Base-by-base conservation (phyloP, 2,329 filamentous ascomycete genomes). In the Phaeosphaeria sp. region DNA sequence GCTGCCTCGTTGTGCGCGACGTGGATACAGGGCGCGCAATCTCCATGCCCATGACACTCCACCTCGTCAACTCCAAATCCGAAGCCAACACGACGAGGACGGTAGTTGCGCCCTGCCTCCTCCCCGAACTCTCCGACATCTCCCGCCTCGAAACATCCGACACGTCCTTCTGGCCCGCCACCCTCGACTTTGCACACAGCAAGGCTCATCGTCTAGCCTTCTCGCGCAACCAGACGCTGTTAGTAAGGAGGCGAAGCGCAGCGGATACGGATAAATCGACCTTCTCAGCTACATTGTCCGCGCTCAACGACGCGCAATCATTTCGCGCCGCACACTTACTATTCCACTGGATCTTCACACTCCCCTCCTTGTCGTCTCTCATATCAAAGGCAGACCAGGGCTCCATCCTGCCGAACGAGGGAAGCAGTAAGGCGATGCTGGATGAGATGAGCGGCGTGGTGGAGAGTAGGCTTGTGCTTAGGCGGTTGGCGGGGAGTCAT, bases 1-100 rank as follows among this genome's bases (percentile, higher is more conserved):
- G 96, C 51, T 98, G 94, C 73, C 85, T 99, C 0, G 87, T 99
- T 0, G 87, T 92, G 18, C 91, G 94, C 60, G 95, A 99, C 66
- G 86, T 95, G 2, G 89, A 95, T 57, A 96, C 92, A 0, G 88
- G 90, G 42, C 88, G 92, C 44, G 91, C 93, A 0, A 86, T 97
- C 49, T 86, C 88, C 7, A 85, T 93, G 2, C 87, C 91, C 0
- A 83, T 97, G 46, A 83, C 84, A 4, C 83, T 97, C 54, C 84
- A 81, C 9, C 82, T 92, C 59, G n/a, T n/a, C n/a, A 85, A 78
- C 40, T 18, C 40, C 6, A 21, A 43, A 13, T 51, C 11, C 25
- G 63, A 77, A 61, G 77, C 79, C 42, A 57, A 52, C 3, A 2
- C 18, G 43, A 18, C 13, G 2, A 74, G 67, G 39, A 52, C 65